Percentiles rank a stretch among this genome's conserved stretches.
phyloP scores from a whole-genome alignment of 768 basidiomycete species.

The Naganishia onofrii region DNA sequence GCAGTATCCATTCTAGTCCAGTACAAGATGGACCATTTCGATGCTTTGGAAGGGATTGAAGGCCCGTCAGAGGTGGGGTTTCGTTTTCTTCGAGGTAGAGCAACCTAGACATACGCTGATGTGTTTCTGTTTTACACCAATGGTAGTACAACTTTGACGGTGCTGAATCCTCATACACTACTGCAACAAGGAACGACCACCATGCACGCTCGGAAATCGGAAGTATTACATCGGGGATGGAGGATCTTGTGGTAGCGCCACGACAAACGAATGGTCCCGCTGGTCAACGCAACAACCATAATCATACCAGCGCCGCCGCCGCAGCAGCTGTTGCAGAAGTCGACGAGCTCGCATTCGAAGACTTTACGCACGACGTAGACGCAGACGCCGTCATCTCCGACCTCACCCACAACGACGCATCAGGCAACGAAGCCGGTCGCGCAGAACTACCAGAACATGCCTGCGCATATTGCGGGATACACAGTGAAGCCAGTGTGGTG shows the following conservation, averaged over 20 bases:
- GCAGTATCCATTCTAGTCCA: neutral
- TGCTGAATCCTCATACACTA: slow-evolving; percentile 11
- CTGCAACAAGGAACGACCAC: slow-evolving; percentile 1
- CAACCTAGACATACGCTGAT: too few species aligned
- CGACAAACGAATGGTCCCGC: neutral
- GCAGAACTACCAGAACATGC: slow-evolving; percentile 30
- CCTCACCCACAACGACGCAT: neutral
- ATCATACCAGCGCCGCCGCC: neutral
- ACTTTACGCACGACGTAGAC: neutral
- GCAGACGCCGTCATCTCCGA: slow-evolving; percentile 22
- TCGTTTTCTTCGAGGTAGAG: neutral
- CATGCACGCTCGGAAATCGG: slow-evolving; percentile 3
- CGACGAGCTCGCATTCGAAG: slow-evolving; percentile 19
- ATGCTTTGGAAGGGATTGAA: slow-evolving; percentile 7
- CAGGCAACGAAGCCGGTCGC: neutral
- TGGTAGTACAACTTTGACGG: slow-evolving; percentile 19
- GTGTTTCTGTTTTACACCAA: neutral
- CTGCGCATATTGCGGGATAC: slow-evolving; percentile 86
- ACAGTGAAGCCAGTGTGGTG: slow-evolving; percentile 94
- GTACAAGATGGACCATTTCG: slow-evolving; percentile 10
- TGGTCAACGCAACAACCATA: neutral
- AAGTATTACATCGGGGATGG: slow-evolving; percentile 12
- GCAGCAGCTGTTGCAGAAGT: slow-evolving; percentile 9
- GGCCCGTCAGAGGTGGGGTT: slow-evolving; percentile 11
- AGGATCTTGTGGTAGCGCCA: slow-evolving; percentile 7